Conservation (phyloP, 23 red algal species). For the Pyropia haitanensis region DNA sequence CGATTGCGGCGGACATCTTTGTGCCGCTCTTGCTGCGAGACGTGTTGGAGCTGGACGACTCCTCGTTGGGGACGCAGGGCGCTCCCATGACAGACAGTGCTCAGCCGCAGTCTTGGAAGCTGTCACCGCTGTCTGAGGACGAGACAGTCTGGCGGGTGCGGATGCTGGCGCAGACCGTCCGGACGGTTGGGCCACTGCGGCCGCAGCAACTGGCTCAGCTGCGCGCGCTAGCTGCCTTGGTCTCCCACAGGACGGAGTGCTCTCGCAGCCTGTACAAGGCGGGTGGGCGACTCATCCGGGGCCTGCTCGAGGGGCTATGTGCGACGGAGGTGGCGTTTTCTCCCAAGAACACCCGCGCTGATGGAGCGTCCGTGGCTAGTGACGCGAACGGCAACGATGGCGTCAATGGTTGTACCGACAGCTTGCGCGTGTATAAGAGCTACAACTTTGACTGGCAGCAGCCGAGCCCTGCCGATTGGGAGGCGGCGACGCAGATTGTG, state of each 20-base stretch:
- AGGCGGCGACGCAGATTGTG: background rate
- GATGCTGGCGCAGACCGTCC: constrained; percentile 70
- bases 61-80: background rate
- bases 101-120: background rate
- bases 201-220: background rate
- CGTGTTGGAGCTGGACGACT: constrained; percentile 31
- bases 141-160: constrained; percentile 85
- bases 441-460: constrained; percentile 49
- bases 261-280: constrained; percentile 85
- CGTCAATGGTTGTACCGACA: no score
- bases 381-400: no score
- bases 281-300: constrained; percentile 76
- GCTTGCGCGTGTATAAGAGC: no score
- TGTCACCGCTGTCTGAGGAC: constrained; percentile 42
- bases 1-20: constrained; percentile 39
- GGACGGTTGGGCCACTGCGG: background rate
- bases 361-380: no score
- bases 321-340: constrained; percentile 39
- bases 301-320: constrained; percentile 84
- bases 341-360: no score
- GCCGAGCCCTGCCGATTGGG: constrained; percentile 38
- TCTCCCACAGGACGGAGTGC: background rate
- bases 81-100: background rate
- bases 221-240: background rate
- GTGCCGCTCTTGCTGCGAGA: constrained; percentile 29